phyloP scores from a whole-genome alignment of 164 flowering plant species.

The Vitis rupestris region DNA sequence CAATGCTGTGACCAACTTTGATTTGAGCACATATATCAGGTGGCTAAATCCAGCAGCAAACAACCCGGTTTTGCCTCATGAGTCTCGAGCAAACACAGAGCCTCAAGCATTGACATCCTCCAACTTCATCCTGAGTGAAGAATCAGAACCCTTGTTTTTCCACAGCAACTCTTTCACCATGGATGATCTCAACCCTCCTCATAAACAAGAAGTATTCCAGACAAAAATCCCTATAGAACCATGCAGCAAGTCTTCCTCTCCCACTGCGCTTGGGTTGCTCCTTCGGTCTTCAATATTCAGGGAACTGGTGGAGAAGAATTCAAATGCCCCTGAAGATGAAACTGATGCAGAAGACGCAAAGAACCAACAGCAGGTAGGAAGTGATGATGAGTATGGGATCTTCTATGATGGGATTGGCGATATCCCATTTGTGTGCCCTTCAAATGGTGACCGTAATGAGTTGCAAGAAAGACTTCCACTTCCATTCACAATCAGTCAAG shows the following conservation, averaged over 20 bases:
- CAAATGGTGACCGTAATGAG: conserved; percentile 10
- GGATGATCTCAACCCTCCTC: conserved; percentile 15
- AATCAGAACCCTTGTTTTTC: conserved; percentile 13
- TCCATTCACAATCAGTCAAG: conserved; percentile 1
- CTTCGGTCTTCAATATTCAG: conserved; percentile 42
- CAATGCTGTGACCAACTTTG: conserved; percentile 50
- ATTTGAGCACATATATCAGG: conserved; percentile 41
- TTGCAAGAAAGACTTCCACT: conserved; percentile 19
- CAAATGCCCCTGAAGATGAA: conserved; percentile 25
- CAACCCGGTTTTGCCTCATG: not conserved
- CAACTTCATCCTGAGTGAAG: conserved; percentile 6
- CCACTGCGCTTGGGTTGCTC: conserved; percentile 43
- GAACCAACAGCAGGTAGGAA: conserved; percentile 11
- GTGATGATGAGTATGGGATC: conserved; percentile 26
- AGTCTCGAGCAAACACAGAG: conserved; percentile 5
- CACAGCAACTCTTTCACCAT: conserved; percentile 3
- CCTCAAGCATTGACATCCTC: conserved; percentile 6
- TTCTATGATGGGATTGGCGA: conserved; percentile 24
- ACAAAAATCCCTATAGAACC: conserved; percentile 12
- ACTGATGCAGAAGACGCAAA: conserved; percentile 16
- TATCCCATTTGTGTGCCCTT: conserved; percentile 20
- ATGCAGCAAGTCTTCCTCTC: conserved; percentile 31
- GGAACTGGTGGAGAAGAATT: conserved; percentile 43
- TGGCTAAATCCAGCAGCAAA: conserved; percentile 39
- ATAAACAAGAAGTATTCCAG: conserved; percentile 17